phyloP scores from a whole-genome alignment of 345 rosid species.

The Carallia pectinifolia region DNA sequence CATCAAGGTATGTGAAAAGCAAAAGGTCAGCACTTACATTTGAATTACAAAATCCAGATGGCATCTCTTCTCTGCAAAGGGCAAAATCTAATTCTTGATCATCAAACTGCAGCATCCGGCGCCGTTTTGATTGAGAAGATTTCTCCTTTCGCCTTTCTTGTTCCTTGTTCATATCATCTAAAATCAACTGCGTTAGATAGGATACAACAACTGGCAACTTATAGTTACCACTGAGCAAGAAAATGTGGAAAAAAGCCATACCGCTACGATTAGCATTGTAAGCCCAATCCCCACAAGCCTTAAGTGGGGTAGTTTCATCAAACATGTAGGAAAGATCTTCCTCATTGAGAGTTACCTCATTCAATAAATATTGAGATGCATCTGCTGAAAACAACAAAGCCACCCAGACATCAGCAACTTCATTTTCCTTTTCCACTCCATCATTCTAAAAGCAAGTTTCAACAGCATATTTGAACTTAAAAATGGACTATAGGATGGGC shows the following conservation, averaged over 20 bases:
- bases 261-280: constrained; percentile 48
- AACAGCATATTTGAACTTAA: background rate
- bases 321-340: constrained; percentile 85
- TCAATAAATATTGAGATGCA: constrained; percentile 35
- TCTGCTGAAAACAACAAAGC: constrained; percentile 24
- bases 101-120: constrained; percentile 88
- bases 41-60: constrained; percentile 70
- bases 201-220: constrained; percentile 1
- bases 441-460: background rate
- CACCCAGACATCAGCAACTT: constrained; percentile 1
- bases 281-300: constrained; percentile 74
- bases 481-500: constrained; percentile 1
- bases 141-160: constrained; percentile 47
- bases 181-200: constrained; percentile 20
- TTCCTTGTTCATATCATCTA: constrained; percentile 55
- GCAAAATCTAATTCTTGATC: constrained; percentile 47
- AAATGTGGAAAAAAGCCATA: constrained; percentile 18
- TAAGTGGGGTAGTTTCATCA: constrained; percentile 81
- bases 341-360: constrained; percentile 59
- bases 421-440: background rate
- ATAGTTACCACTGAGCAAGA: background rate
- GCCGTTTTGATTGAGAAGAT: constrained; percentile 68
- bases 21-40: constrained; percentile 40
- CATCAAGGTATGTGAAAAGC: constrained; percentile 2
- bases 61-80: constrained; percentile 54